Evolutionary conservation across 2,329 filamentous ascomycete species (phyloP), one percentile per base, ranked within the genome.

Genomic region (Nemania sp.): DNA sequence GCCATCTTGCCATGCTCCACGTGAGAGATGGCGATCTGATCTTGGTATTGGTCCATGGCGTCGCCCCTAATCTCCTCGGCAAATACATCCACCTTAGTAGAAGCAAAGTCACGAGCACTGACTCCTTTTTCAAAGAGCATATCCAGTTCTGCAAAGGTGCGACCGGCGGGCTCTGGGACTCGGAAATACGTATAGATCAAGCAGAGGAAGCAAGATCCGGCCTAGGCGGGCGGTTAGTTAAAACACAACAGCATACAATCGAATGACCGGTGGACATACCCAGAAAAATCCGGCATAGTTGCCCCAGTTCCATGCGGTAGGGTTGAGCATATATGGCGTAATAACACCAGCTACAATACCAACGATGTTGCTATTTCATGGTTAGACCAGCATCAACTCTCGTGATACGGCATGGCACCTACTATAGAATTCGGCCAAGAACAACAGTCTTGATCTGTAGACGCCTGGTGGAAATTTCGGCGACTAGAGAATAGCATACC

Each of bases 251-350:
- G 22, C 72, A 64, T 70, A 66, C 35, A 56, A 27, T 13, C 5
- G 6, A 41, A 43, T 24, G 27, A 24, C 15, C 18, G 10, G n/a
- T 3, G 18, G 20, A 75, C 83, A 75, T 78, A 86, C 80, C 92
- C 93, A 93, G 84, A 97, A 97, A 82, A 97, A 97, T 29, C 94
- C 93, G 0, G 93, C 88, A 74, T 88, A 96, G 81, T 96, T 96
- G 68, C 88, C 86, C 94, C 93, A 97, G 80, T 97, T 84, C 94
- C 94, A 97, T 0, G 89, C 91, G 0, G 84, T 86, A 0, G 94
- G 93, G 81, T 97, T 97, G 49, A 97, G 86, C 94, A 97, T 97
- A 81, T 97, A 97, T 0, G 94, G 94, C 0, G 93, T 97, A 47
- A 97, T 80, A 3, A 97, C 91, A 58, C 89, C 90, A 77, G 90